phyloP scores from a whole-genome alignment of 2,329 filamentous ascomycete genomes.

The Clarireedia homoeocarpa region DNA sequence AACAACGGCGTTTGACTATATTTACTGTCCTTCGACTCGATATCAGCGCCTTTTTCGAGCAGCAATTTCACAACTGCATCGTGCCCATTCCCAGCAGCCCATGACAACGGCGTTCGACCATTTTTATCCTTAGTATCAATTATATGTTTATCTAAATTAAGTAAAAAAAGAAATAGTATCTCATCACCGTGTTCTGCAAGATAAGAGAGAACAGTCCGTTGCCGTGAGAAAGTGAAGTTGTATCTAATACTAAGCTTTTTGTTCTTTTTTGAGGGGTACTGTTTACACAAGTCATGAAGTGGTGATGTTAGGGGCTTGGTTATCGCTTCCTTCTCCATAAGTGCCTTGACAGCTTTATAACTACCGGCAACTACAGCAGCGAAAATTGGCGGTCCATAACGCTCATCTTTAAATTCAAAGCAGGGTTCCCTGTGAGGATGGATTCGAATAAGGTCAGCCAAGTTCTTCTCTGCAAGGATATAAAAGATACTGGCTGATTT shows the following conservation, averaged over 20 bases:
- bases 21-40: too few relatives aligned
- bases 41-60: too few relatives aligned
- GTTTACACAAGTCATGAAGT: constrained; percentile 10
- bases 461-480: constrained; percentile 30
- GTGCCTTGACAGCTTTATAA: constrained; percentile 21
- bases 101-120: too few relatives aligned
- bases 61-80: neutral
- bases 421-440: constrained; percentile 14
- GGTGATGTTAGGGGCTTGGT: constrained; percentile 1
- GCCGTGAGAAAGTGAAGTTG: constrained; percentile 11
- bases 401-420: constrained; percentile 24
- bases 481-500: constrained; percentile 28
- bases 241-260: constrained; percentile 5
- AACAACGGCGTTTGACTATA: constrained; percentile 6
- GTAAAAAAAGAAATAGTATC: neutral
- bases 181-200: constrained; percentile 10
- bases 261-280: constrained; percentile 5
- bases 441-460: constrained; percentile 24
- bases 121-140: neutral
- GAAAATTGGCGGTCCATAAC: constrained; percentile 31
- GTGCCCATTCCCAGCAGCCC: neutral
- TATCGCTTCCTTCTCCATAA: constrained; percentile 19
- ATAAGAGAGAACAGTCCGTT: constrained; percentile 6
- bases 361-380: constrained; percentile 30
- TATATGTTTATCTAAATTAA: neutral